Base-by-base conservation (phyloP, 768 basidiomycete genomes). In the Mycena vulgaris region DNA sequence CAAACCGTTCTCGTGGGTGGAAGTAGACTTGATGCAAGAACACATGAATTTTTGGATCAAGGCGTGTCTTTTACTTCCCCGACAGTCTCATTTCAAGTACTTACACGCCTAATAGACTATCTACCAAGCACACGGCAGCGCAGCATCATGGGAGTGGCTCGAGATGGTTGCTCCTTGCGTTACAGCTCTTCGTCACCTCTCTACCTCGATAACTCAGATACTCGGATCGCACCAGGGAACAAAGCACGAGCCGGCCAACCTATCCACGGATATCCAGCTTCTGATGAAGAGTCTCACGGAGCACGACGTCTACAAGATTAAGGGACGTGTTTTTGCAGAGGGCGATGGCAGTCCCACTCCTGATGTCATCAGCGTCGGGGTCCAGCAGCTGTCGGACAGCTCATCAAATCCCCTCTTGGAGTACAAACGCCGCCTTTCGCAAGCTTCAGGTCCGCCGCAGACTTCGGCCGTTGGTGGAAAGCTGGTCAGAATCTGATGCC, bases 41-140 rank as follows among this genome's bases (percentile, higher is more conserved):
- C 81, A 82, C 51, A 33, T 78, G 48, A 83, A 82, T 65, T 81
- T 73, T 60, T 80, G 78, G 77, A 76, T 79, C 5, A 80, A 82
- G n/a, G n/a, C n/a, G n/a, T n/a, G n/a, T n/a, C n/a, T n/a, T n/a
- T n/a, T n/a, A n/a, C n/a, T n/a, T n/a, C n/a, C n/a, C n/a, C n/a
- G n/a, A n/a, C n/a, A n/a, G n/a, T n/a, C n/a, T n/a, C n/a, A n/a
- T n/a, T n/a, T n/a, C n/a, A n/a, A n/a, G n/a, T n/a, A n/a, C n/a
- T n/a, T n/a, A n/a, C n/a, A n/a, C n/a, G n/a, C n/a, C n/a, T n/a
- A n/a, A n/a, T n/a, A n/a, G 63, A 55, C 52, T 7, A 56, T 64
- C 14, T 65, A 65, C 11, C 56, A 66, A 4, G 65, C 31, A 5
- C 27, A 25, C 28, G 27, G 79, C 7, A 78, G 78, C 52, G 72